These are phyloP conservation scores for Crithidia expoeki DNA, from an alignment of 208 protist species.

Conservation along the genomic window DNA sequence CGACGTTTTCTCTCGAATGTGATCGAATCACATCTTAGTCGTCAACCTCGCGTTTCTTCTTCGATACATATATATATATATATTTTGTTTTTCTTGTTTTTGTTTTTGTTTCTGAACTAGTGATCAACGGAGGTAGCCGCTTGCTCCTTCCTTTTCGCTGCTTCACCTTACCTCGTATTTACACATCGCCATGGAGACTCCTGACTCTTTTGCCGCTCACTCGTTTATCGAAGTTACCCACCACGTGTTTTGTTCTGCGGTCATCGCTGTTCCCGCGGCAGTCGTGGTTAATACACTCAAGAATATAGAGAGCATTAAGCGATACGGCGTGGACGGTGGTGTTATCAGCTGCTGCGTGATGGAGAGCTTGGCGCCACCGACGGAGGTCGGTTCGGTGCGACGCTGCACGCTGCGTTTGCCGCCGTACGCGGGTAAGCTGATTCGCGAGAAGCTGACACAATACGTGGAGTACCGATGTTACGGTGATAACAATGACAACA, in stretches of 20 bases:
- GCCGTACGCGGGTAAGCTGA: constrained; percentile 34
- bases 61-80: no score
- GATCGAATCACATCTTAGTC: no score
- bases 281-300: constrained; percentile 31
- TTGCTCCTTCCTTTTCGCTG: no score
- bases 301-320: constrained; percentile 42
- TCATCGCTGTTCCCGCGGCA: constrained; percentile 48
- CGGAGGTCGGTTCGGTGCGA: constrained; percentile 32
- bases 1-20: no score
- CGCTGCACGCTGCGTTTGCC: constrained; percentile 40
- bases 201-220: neutral
- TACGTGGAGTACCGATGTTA: constrained; percentile 14
- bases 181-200: neutral
- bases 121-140: no score
- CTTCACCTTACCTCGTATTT: constrained; percentile 3
- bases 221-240: neutral
- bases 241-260: constrained; percentile 33
- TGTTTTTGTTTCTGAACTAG: no score
- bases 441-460: constrained; percentile 43
- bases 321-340: constrained; percentile 32
- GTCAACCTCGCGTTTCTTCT: no score
- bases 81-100: neutral
- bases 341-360: constrained; percentile 49
- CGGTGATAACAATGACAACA: neutral
- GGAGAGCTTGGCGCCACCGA: constrained; percentile 34